Base-by-base conservation (phyloP, 768 basidiomycete species). In the Kwoniella europaea region DNA sequence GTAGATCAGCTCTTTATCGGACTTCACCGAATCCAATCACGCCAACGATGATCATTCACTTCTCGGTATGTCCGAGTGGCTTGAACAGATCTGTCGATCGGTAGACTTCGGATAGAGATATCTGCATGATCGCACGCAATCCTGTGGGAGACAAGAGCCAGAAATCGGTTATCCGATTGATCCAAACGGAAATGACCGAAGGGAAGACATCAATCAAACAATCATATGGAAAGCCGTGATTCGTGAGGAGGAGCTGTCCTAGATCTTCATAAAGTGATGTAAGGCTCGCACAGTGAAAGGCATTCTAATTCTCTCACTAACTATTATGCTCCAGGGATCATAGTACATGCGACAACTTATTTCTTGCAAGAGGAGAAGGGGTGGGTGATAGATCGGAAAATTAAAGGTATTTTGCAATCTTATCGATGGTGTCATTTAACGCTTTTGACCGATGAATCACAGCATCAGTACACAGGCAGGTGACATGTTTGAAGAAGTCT, bases 371-470 rank as follows among this genome's bases (percentile, higher is more conserved):
- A 27, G 27, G 27, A 27, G 27, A 27, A 18, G 24, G n/a, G 24
- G 0, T 9, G 15, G 57, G 27, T 56, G 54, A 56, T 56, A 56
- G 24, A 56, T 20, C 54, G 54, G 54, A 56, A 27, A 24, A 50
- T 50, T 35, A 35, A 35, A 56, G 18, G 24, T 18, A 12, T 58
- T 58, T 58, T 58, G 42, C 41, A 62, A 62, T 62, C 60, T 62
- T 62, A 62, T 62, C 60, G 60, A 62, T 62, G 60, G 60, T 62
- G 60, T 62, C 60, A 62, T 62, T 1, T 50, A 43, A 18, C 42
- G 60, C 42, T 22, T 62, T 62, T 29, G 57, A 58, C 57, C 57
- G 57, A 58, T 27, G 27, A 10, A n/a, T 24, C 22, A 24, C 55
- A 35, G 35, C 35, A 7, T 35, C 35, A 35, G 35, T 35, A 35